A percentile compares a stretch with the other conserved stretches of the same genome.
phyloP scores from a whole-genome alignment of 78 protist species.

The Cavenderia fasciculata region DNA sequence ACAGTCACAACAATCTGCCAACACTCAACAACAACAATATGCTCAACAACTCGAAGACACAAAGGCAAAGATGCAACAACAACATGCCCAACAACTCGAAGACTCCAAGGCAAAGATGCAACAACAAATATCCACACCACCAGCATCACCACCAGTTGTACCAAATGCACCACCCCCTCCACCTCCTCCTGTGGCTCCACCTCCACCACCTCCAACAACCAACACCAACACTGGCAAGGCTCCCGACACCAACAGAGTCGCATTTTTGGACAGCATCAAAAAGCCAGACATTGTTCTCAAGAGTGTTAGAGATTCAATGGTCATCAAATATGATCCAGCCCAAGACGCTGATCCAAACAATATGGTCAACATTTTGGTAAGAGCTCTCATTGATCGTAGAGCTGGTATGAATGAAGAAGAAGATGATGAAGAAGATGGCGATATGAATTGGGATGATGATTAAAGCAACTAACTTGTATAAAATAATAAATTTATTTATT shows the following conservation, averaged over 20 bases:
- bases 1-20: not conserved
- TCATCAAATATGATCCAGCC: conserved; percentile 9
- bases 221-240: not conserved
- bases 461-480: not conserved
- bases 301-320: conserved; percentile 32
- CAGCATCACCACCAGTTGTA: not conserved
- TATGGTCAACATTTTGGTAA: conserved; percentile 58
- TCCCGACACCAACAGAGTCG: not conserved
- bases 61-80: not conserved
- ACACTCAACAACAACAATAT: not conserved
- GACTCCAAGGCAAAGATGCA: no score
- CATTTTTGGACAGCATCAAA: conserved; percentile 40
- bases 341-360: conserved; percentile 6
- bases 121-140: not conserved
- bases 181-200: conserved; percentile 41
- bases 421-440: conserved; percentile 51
- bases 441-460: conserved; percentile 43
- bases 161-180: conserved; percentile 33
- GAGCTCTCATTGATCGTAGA: conserved; percentile 60
- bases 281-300: conserved; percentile 33
- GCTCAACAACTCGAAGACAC: not conserved
- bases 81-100: not conserved
- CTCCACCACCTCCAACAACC: conserved; percentile 30
- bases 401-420: conserved; percentile 63
- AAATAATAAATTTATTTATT: not conserved